phyloP scores from a whole-genome alignment of 2,329 filamentous ascomycete genomes.

The Aureobasidium zeae region DNA sequence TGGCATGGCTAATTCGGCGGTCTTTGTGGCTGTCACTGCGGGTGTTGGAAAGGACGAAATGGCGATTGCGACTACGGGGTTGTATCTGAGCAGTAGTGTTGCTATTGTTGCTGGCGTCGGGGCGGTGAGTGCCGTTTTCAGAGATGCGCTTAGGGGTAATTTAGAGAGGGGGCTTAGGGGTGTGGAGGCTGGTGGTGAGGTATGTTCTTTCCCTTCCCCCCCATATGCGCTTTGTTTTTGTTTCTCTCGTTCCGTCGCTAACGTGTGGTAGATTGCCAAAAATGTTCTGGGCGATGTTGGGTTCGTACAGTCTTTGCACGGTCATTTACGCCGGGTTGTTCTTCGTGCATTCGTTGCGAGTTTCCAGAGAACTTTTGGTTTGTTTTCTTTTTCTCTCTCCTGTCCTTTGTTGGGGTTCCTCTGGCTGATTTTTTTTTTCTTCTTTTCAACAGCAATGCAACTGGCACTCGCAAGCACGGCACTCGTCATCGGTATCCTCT shows the following conservation, averaged over 20 bases:
- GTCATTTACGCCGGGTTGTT: constrained; percentile 16
- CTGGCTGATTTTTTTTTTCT: background rate
- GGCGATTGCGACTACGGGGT: constrained; percentile 41
- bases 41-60: constrained; percentile 38
- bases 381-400: background rate
- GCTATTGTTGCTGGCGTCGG: constrained; percentile 35
- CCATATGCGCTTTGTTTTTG: constrained; percentile 1
- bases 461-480: constrained; percentile 9
- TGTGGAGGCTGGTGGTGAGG: constrained; percentile 24
- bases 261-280: constrained; percentile 8
- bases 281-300: constrained; percentile 20
- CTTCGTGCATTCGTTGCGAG: background rate
- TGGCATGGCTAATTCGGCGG: constrained; percentile 38
- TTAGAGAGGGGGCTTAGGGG: constrained; percentile 27
- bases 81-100: constrained; percentile 39
- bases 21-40: constrained; percentile 43
- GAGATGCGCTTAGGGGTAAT: constrained; percentile 28
- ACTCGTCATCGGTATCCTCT: background rate
- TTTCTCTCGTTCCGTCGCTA: too few species aligned
- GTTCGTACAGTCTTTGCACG: constrained; percentile 31
- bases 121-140: constrained; percentile 31
- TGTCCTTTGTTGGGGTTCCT: background rate
- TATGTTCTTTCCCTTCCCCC: too few species aligned
- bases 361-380: constrained; percentile 10
- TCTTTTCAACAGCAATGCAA: background rate